Evolutionary conservation across 1,284 basidiomycete genomes (phyloP).

Genomic region (Cerrena zonata): DNA sequence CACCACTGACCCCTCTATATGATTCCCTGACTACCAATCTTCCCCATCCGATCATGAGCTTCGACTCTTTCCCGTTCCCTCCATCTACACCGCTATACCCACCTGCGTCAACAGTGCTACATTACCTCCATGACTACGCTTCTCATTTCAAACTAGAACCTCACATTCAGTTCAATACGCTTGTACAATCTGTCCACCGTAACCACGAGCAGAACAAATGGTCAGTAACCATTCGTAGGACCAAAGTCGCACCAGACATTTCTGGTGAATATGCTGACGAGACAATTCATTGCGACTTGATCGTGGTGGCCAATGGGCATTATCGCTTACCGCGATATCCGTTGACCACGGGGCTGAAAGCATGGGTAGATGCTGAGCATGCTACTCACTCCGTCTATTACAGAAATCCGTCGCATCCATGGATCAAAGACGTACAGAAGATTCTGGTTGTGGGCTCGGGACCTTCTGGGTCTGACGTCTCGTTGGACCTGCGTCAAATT

Average conservation of each 20-base stretch:
- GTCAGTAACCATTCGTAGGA: slow-evolving; percentile 39
- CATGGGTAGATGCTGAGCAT: slow-evolving; percentile 47
- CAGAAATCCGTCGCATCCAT: slow-evolving; percentile 30
- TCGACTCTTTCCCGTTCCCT: slow-evolving; percentile 54
- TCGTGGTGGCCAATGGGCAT: slow-evolving; percentile 72
- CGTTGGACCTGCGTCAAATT: slow-evolving; percentile 44
- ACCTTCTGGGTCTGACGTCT: slow-evolving; percentile 64
- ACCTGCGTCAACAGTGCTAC: slow-evolving; percentile 45
- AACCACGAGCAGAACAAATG: slow-evolving; percentile 34
- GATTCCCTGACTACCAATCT: slow-evolving; percentile 73
- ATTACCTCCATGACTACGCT: slow-evolving; percentile 60
- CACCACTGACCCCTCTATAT: slow-evolving; percentile 64
- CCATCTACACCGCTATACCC: slow-evolving; percentile 68
- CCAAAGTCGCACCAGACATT: slow-evolving; percentile 2
- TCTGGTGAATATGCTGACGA: slow-evolving; percentile 20
- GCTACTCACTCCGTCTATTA: slow-evolving; percentile 65
- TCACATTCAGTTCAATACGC: slow-evolving; percentile 50
- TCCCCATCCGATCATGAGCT: slow-evolving; percentile 72
- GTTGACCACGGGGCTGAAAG: slow-evolving; percentile 46
- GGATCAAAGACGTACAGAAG: slow-evolving; percentile 32
- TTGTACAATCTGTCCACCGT: slow-evolving; percentile 43
- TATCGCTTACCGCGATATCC: slow-evolving; percentile 60
- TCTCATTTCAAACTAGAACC: slow-evolving; percentile 48
- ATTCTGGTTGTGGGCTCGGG: slow-evolving; percentile 68
- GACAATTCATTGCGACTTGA: slow-evolving; percentile 44